Percentiles rank a stretch among this genome's conserved stretches.
Conservation (phyloP, 768 basidiomycete genomes). For the Cystofilobasidium ferigula region DNA sequence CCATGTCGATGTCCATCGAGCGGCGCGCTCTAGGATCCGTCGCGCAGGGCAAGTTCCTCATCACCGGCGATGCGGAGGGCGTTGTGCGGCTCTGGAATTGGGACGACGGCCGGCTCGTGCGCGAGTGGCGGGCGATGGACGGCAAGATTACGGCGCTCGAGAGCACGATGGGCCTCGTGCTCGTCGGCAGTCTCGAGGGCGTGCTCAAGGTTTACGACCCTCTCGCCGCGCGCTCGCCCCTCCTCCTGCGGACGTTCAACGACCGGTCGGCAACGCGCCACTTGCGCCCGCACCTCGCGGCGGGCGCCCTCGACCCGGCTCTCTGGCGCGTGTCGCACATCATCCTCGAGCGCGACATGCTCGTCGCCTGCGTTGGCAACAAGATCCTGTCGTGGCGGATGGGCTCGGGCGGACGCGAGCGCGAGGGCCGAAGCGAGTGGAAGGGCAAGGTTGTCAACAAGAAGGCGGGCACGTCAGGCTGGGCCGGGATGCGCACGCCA, state of each 20-base stretch:
- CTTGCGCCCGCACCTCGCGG: conserved; percentile 2
- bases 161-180: conserved; percentile 9
- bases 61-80: conserved; percentile 21
- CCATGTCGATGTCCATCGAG: neutral
- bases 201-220: conserved; percentile 15
- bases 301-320: conserved; percentile 20
- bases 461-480: conserved; percentile 3
- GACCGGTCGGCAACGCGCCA: conserved; percentile 19
- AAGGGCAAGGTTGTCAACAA: conserved; percentile 22
- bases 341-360: conserved; percentile 17
- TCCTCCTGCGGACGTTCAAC: conserved; percentile 11
- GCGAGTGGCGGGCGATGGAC: conserved; percentile 13
- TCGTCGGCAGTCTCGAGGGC: conserved; percentile 19
- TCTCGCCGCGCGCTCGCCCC: conserved; percentile 1
- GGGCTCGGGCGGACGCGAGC: conserved; percentile 1
- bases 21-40: conserved; percentile 7
- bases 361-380: conserved; percentile 14
- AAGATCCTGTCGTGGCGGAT: conserved; percentile 22
- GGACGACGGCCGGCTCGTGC: conserved; percentile 1
- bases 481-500: neutral
- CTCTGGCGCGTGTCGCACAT: conserved; percentile 20
- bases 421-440: conserved; percentile 17
- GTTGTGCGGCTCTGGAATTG: conserved; percentile 19
- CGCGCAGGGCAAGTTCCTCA: conserved; percentile 13
- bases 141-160: conserved; percentile 22